These are phyloP conservation scores for Lentinula edodes DNA, from an alignment of 768 basidiomycete species.

Conservation along the genomic window DNA sequence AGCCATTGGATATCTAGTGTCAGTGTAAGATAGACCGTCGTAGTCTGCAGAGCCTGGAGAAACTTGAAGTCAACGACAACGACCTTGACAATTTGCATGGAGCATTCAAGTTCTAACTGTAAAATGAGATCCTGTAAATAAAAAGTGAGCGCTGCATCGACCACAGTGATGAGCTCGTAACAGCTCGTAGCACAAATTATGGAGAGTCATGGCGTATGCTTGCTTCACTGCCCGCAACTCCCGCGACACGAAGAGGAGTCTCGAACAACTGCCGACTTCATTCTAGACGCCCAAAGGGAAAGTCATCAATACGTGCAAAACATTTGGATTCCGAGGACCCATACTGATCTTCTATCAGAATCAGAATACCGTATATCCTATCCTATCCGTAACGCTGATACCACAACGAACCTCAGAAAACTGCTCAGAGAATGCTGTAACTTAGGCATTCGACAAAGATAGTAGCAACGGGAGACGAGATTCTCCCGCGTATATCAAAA, in stretches of 20 bases:
- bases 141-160: background rate
- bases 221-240: background rate
- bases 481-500: background rate
- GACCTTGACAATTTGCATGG: background rate
- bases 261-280: background rate
- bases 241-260: background rate
- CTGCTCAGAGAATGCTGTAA: background rate
- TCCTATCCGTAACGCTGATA: background rate
- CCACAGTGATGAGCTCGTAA: background rate
- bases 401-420: background rate
- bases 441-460: background rate
- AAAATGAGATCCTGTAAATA: background rate
- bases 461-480: background rate
- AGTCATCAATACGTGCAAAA: background rate
- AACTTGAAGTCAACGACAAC: background rate
- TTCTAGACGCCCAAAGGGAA: background rate
- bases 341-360: too few species aligned
- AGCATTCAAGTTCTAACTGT: background rate
- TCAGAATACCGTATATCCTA: too few species aligned
- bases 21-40: background rate
- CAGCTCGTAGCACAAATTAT: background rate
- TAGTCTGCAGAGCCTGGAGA: background rate
- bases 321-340: background rate
- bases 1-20: background rate
- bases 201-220: background rate